phyloP scores from a whole-genome alignment of 768 basidiomycete genomes.

The Holtermanniella nyarrowii region DNA sequence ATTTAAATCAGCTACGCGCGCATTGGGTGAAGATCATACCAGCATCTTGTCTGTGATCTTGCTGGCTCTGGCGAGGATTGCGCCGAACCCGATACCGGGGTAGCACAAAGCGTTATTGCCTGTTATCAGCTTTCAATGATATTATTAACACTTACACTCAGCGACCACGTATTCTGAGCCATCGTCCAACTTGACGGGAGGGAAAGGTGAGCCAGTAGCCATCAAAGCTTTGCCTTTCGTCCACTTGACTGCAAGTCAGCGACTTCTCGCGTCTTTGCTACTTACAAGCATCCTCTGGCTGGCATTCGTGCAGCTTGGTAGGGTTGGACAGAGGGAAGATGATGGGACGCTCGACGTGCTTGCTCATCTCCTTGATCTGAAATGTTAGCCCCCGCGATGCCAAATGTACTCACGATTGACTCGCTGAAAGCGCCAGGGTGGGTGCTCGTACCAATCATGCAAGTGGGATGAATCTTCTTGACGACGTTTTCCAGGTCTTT shows the following conservation, averaged over 20 bases:
- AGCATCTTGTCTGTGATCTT: conserved; percentile 76
- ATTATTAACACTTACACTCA: conserved; percentile 4
- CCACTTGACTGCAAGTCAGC: conserved; percentile 49
- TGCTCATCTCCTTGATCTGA: conserved; percentile 49
- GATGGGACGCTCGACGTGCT: conserved; percentile 61
- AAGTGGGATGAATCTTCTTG: conserved; percentile 62
- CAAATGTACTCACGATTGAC: conserved; percentile 48
- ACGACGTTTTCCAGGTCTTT: conserved; percentile 52
- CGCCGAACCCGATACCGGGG: conserved; percentile 73
- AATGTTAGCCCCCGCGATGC: neutral
- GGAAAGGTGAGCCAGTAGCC: conserved; percentile 78
- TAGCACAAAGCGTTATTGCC: conserved; percentile 52
- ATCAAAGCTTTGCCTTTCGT: conserved; percentile 66
- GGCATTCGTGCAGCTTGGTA: conserved; percentile 55
- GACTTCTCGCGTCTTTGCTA: conserved; percentile 45
- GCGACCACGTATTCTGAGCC: conserved; percentile 52
- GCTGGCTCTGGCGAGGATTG: conserved; percentile 57
- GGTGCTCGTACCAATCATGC: conserved; percentile 76
- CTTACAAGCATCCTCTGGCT: neutral
- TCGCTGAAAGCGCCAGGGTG: conserved; percentile 66
- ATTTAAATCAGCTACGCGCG: neutral
- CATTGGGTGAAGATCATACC: neutral
- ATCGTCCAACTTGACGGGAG: conserved; percentile 55
- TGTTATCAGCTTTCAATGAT: conserved; percentile 19
- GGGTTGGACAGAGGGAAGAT: conserved; percentile 80